Percentiles rank a stretch among this genome's conserved stretches.
Evolutionary conservation across 2,329 filamentous ascomycete genomes (phyloP).

Genomic region (Aspergillus fischeri): DNA sequence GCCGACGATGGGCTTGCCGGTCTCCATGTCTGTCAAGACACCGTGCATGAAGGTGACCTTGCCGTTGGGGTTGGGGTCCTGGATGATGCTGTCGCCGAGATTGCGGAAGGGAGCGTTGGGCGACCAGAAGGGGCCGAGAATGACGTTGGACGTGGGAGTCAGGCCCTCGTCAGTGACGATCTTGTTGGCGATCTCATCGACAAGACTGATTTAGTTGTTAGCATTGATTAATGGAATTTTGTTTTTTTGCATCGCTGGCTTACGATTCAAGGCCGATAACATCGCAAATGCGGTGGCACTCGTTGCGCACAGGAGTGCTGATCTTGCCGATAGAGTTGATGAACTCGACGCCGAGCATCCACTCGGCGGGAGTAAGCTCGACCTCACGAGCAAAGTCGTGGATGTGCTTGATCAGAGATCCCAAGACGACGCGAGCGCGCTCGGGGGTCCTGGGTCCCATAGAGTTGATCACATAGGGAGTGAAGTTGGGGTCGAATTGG

Average conservation of each 20-base stretch:
- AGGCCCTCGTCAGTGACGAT: slow-evolving; percentile 57
- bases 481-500: slow-evolving; percentile 66
- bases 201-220: slow-evolving; percentile 52
- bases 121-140: slow-evolving; percentile 75
- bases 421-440: slow-evolving; percentile 61
- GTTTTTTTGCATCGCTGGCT: slow-evolving; percentile 17
- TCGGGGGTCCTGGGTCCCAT: slow-evolving; percentile 67
- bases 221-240: neutral
- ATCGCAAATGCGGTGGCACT: slow-evolving; percentile 69
- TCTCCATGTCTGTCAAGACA: slow-evolving; percentile 60
- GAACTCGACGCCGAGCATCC: slow-evolving; percentile 70
- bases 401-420: slow-evolving; percentile 64
- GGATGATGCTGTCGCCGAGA: slow-evolving; percentile 63
- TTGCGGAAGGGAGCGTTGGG: slow-evolving; percentile 69
- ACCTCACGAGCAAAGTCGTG: slow-evolving; percentile 76
- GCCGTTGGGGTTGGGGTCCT: slow-evolving; percentile 55
- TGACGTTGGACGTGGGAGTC: slow-evolving; percentile 68
- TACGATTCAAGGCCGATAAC: slow-evolving; percentile 66
- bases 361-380: slow-evolving; percentile 72
- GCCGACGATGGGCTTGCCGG: slow-evolving; percentile 61
- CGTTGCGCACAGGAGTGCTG: slow-evolving; percentile 65
- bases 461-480: slow-evolving; percentile 65
- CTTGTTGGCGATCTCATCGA: slow-evolving; percentile 74
- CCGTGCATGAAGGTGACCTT: slow-evolving; percentile 66
- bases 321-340: slow-evolving; percentile 71